Evolutionary conservation across 225 moss, liverwort and hornwort species (phyloP).

Genomic region (Climacium dendroides): DNA sequence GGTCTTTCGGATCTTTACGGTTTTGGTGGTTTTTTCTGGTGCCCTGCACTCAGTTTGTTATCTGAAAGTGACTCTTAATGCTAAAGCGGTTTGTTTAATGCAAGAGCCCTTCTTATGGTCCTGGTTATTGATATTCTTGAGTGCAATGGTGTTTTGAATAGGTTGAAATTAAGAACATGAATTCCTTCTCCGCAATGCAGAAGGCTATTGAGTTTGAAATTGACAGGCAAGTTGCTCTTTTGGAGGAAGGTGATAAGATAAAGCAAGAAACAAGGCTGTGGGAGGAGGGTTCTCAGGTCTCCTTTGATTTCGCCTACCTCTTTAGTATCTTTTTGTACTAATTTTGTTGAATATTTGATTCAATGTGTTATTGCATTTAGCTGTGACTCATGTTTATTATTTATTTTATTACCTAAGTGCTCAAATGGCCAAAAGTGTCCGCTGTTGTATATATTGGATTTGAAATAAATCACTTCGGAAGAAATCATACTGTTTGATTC

Average conservation of each 20-base stretch:
- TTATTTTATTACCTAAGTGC: not conserved
- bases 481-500: not conserved
- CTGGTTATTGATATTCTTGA: not conserved
- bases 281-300: conserved; percentile 98
- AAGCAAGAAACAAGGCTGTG: conserved; percentile 96
- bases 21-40: not conserved
- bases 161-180: conserved; percentile 99
- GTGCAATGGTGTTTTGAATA: conserved; percentile 13
- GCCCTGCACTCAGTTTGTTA: not conserved
- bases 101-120: not conserved
- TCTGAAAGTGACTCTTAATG: not conserved
- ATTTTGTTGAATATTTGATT: not conserved
- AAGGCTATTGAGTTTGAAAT: conserved; percentile 94
- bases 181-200: conserved; percentile 98
- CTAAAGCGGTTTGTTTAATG: not conserved
- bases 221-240: conserved; percentile 65
- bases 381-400: not conserved
- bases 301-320: not conserved
- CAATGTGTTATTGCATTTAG: not conserved
- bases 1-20: not conserved
- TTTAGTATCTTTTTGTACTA: not conserved
- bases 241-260: conserved; percentile 71
- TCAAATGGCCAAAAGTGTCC: not conserved
- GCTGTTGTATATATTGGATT: not conserved
- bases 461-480: not conserved